Evolutionary conservation across 345 rosid species (phyloP), one percentile per base, ranked within the genome.

Genomic region (Euclidium syriacum): DNA sequence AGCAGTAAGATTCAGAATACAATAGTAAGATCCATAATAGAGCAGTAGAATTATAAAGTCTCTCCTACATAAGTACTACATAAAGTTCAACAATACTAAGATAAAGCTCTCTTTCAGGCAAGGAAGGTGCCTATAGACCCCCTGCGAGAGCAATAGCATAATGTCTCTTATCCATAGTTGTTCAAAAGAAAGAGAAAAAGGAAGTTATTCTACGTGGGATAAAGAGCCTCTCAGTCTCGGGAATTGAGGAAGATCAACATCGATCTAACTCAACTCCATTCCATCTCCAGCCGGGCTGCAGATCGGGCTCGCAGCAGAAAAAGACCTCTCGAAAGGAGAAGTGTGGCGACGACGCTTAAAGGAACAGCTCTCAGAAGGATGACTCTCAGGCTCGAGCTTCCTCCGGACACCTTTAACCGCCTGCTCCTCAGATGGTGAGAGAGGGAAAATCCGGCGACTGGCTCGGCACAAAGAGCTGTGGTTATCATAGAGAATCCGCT

Each of bases 301-400:
- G 80, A 94, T 90, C 1, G 97, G 96, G 69, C 78, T 80, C 75
- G 80, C 90, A 75, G 95, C 81, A 58, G 91, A 67, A 71, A 94
- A 90, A 47, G 96, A 85, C 83, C 88, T 90, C 88, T 87, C 96
- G 18, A 94, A 90, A 59, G 96, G 95, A 82, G 97, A 94, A 78
- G 95, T 76, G 25, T 82, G 86, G 64, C 91, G 84, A 32, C 91
- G 85, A 78, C 97, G 97, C 94, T 94, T 90, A 75, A 78, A 85
- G 17, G 81, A 75, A 54, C 91, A 85, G 71, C 74, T 73, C 64
- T 94, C 97, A 50, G 85, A 58, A 54, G 99, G 70, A 61, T 83
- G 73, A 70, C 50, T 81, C 43, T 87, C 99, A 50, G 79, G 77
- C 50, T 94, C 97, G 12, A 84, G 84, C 97, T 87, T 94, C 95